Evolutionary conservation across 306 rosid species (phyloP), one percentile per base, ranked within the genome.

Genomic region (Quercus bicolor): DNA sequence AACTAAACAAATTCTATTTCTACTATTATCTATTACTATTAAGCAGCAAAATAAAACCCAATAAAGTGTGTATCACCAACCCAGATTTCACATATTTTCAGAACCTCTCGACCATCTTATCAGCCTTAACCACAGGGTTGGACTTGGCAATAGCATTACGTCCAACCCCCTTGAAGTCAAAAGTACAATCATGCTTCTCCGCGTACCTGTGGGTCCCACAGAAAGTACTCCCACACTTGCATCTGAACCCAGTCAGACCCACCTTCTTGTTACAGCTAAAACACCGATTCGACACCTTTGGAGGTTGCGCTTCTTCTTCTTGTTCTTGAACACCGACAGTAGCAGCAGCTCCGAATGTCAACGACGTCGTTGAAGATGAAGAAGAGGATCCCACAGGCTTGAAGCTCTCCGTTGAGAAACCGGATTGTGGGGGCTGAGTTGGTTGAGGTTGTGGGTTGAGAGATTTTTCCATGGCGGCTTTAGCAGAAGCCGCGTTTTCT

Each of bases 171-270:
- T 79, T 86, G 87, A 79, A 90, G 55, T 90, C 92, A 31, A 75
- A 88, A 18, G 79, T 15, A 29, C 94, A 90, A 0, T 76, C 68
- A 53, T 90, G 94, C 65, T 80, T 86, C 84, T 90, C 92, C 2
- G 94, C 88, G 69, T 86, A 85, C 55, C 94, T 84, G 14, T 90
- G 94, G 11, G 55, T 28, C 55, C 86, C 89, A 28, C 94, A 90
- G 80, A 79, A 88, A 11, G 86, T 86, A 5, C 51, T 19, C 60
- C 87, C 92, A 76, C 94, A 90, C 85, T 81, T 90, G 86, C 94
- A 90, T 21, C 21, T 26, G 59, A 90, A 88, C 6, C 95, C 95
- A 3, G 82, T 80, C 61, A 88, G 10, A 3, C 91, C 86, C 24
- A 87, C 86, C 72, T 88, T 90, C 83, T 76, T 84, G 64, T 87